These are phyloP conservation scores for Chalciporus pseudorubinellus DNA, from an alignment of 768 basidiomycete species.

Conservation along the genomic window DNA sequence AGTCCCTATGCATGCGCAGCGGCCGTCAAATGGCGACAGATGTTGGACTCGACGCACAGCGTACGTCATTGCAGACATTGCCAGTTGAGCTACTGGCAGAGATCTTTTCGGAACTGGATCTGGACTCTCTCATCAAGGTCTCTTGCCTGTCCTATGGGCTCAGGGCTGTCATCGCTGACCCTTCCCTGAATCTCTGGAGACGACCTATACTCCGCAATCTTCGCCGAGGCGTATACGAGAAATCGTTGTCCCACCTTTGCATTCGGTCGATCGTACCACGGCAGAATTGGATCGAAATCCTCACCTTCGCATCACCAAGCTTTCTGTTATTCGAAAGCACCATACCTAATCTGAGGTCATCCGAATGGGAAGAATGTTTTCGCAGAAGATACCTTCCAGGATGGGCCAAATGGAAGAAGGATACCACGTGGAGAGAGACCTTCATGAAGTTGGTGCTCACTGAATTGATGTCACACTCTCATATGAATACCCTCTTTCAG, in stretches of 20 bases:
- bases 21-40: neutral
- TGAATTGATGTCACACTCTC: conserved; percentile 1
- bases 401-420: conserved; percentile 71
- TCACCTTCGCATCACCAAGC: conserved; percentile 56
- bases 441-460: conserved; percentile 57
- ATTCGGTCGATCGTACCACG: conserved; percentile 64
- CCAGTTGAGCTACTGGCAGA: conserved; percentile 79
- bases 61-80: conserved; percentile 42
- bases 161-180: conserved; percentile 55
- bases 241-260: conserved; percentile 55
- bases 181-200: conserved; percentile 74
- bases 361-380: conserved; percentile 78
- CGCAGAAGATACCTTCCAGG: conserved; percentile 68
- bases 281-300: conserved; percentile 77
- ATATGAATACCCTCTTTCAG: conserved; percentile 35
- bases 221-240: conserved; percentile 44
- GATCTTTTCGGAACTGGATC: conserved; percentile 66
- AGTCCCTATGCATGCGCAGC: too few species aligned
- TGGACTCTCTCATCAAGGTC: conserved; percentile 54
- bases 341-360: conserved; percentile 60
- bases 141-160: conserved; percentile 63
- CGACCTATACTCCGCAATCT: conserved; percentile 63
- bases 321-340: conserved; percentile 69
- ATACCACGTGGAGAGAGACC: conserved; percentile 58
- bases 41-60: neutral